A percentile compares a stretch with the other conserved stretches of the same genome.
Conservation (phyloP, 2,329 filamentous ascomycete genomes). For the Colletotrichum sp. region DNA sequence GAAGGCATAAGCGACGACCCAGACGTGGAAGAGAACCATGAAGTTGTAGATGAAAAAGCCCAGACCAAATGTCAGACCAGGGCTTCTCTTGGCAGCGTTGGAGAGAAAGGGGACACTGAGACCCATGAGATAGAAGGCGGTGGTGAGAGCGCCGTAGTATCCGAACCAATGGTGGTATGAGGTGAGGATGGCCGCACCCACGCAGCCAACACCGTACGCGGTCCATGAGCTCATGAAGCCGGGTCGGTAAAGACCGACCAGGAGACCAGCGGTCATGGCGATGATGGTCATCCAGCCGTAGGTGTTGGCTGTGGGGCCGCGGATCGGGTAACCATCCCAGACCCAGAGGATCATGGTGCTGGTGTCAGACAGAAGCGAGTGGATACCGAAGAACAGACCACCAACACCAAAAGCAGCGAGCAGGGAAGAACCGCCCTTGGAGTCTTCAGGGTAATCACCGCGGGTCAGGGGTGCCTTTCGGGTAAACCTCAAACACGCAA, state of each 20-base stretch:
- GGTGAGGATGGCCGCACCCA: conserved; percentile 81
- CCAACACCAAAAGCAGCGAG: conserved; percentile 80
- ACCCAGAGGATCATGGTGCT: conserved; percentile 99
- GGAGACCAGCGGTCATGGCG: conserved; percentile 83
- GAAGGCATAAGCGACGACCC: conserved; percentile 98
- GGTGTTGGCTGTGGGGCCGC: conserved; percentile 86
- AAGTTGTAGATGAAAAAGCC: conserved; percentile 94
- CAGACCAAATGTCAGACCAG: conserved; percentile 82
- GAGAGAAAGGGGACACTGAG: conserved; percentile 76
- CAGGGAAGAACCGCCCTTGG: conserved; percentile 68
- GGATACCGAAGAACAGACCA: conserved; percentile 86
- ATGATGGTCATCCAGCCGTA: conserved; percentile 87
- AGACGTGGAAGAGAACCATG: conserved; percentile 95
- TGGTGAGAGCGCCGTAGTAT: conserved; percentile 80
- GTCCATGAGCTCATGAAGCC: conserved; percentile 78
- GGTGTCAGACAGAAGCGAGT: conserved; percentile 92
- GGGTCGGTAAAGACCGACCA: conserved; percentile 78
- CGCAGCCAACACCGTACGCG: conserved; percentile 76
- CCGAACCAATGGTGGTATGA: conserved; percentile 83
- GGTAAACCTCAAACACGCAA: conserved; percentile 79
- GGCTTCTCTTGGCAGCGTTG: conserved; percentile 77
- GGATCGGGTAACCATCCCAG: conserved; percentile 94
- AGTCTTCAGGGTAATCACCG: conserved; percentile 33
- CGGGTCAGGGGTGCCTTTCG: conserved; percentile 61
- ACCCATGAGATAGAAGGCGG: conserved; percentile 84